phyloP scores from a whole-genome alignment of 177 flowering plant genomes.

The Vitis hybrid region DNA sequence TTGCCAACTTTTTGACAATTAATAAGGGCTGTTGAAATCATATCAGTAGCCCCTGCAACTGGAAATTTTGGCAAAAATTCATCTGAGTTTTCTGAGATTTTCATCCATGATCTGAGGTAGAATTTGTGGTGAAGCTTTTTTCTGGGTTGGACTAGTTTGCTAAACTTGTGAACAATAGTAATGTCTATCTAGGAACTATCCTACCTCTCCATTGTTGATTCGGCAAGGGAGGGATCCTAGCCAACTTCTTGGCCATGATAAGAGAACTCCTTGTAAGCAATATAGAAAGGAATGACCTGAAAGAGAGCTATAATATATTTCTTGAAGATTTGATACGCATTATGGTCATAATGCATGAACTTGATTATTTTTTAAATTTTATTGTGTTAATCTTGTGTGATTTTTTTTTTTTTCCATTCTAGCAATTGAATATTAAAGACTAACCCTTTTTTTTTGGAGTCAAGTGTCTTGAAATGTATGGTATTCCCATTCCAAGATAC shows the following conservation, averaged over 20 bases:
- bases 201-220: neutral
- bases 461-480: constrained; percentile 88
- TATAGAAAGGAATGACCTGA: no score
- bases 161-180: neutral
- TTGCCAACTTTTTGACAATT: no score
- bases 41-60: no score
- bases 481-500: constrained; percentile 93
- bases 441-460: constrained; percentile 19
- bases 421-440: neutral
- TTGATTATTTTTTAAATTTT: neutral
- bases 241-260: neutral
- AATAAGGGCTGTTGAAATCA: no score
- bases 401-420: neutral
- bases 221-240: neutral
- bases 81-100: no score
- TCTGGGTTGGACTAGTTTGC: neutral
- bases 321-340: no score
- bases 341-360: no score
- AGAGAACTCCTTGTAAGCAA: neutral
- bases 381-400: neutral
- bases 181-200: neutral
- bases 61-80: no score
- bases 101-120: neutral
- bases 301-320: no score
- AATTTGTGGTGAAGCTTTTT: neutral